Evolutionary conservation across 345 rosid genomes (phyloP).

Genomic region (Excoecaria agallocha): DNA sequence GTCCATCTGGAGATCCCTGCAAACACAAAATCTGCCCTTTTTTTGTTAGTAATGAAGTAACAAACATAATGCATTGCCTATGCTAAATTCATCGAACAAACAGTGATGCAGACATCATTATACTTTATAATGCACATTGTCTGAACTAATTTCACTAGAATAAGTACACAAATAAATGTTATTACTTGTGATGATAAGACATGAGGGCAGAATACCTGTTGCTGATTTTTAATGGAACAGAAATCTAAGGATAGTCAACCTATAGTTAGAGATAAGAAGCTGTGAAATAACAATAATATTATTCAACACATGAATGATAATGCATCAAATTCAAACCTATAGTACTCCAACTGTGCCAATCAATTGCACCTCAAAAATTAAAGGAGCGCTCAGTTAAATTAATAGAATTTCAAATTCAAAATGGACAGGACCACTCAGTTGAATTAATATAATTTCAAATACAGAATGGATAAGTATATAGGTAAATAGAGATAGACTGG

Average conservation of each 20-base stretch:
- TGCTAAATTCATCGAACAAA: not conserved
- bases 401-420: slow-evolving; percentile 8
- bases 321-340: not conserved
- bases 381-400: not conserved
- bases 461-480: not conserved
- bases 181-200: not conserved
- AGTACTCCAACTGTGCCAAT: not conserved
- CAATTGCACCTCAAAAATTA: not conserved
- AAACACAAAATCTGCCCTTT: slow-evolving; percentile 77
- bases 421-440: not conserved
- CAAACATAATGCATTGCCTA: not conserved
- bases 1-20: slow-evolving; percentile 98
- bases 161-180: not conserved
- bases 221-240: not conserved
- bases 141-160: not conserved
- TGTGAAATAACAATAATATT: not conserved
- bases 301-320: not conserved
- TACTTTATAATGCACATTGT: not conserved
- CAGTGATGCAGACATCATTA: not conserved
- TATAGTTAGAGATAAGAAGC: not conserved
- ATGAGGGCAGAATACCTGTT: not conserved
- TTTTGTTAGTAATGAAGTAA: slow-evolving; percentile 19
- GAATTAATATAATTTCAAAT: slow-evolving; percentile 2
- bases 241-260: not conserved
- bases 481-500: not conserved